Conservation (phyloP, 2,329 filamentous ascomycete genomes). For the Madurella fahalii region DNA sequence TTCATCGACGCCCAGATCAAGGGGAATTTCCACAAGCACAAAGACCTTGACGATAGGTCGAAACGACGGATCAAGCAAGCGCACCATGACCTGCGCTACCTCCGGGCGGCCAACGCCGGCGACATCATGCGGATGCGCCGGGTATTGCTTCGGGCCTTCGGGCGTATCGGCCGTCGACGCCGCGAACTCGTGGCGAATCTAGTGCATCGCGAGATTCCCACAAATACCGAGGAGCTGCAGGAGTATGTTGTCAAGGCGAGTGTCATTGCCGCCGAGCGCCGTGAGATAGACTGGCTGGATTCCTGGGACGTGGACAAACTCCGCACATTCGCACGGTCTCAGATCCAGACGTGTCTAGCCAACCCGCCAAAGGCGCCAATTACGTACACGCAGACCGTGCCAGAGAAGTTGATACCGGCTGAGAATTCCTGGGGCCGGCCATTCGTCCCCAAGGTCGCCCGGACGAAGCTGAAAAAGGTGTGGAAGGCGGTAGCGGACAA, state of each 20-base stretch:
- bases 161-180: constrained; percentile 48
- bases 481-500: constrained; percentile 45
- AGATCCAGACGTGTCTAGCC: constrained; percentile 33
- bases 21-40: constrained; percentile 43
- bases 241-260: constrained; percentile 23
- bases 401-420: constrained; percentile 36
- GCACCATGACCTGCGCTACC: constrained; percentile 39
- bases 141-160: constrained; percentile 49
- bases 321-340: constrained; percentile 38
- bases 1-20: constrained; percentile 43
- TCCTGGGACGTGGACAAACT: constrained; percentile 49
- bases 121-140: constrained; percentile 43
- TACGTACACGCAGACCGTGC: constrained; percentile 32
- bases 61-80: constrained; percentile 38
- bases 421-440: constrained; percentile 49
- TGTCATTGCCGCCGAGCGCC: constrained; percentile 2
- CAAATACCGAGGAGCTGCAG: constrained; percentile 41
- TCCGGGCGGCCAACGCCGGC: constrained; percentile 53
- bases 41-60: constrained; percentile 22
- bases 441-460: constrained; percentile 35
- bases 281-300: constrained; percentile 40
- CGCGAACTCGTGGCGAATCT: constrained; percentile 44
- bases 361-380: constrained; percentile 27
- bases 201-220: constrained; percentile 34
- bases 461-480: constrained; percentile 44